Base-by-base conservation (phyloP, 352 stramenopile species). In the Paralagenidium karlingii region DNA sequence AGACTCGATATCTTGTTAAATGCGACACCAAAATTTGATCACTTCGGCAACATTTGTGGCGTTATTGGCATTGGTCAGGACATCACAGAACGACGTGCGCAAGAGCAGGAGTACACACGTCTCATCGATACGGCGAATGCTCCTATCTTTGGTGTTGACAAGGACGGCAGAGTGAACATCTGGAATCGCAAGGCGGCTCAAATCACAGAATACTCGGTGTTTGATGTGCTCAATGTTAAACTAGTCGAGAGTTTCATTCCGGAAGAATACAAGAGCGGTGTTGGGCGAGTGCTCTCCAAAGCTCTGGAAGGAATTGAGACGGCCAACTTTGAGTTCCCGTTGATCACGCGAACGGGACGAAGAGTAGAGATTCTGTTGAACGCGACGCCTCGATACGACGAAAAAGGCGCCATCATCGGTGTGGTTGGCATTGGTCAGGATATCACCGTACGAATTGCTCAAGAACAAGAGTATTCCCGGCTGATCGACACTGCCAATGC, bases 211-310 rank as follows among this genome's bases (percentile, higher is more conserved):
- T 97, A 96, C 47, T 76, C 67, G 7, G 71, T 87, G 24, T 51
- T 84, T 5, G 88, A 97, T 47, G 88, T 90, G 11, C 70, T 95
- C 33, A 86, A 79, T 16, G 58, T 66, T 8, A 74, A 78, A 6
- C 49, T 97, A 5, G 80, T 97, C 9, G 63, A 94, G n/a, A 66
- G 80, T 24, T 95, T 96, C 47, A 94, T 96, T 48, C 68, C 69
- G 0, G 47, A 68, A 5, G 63, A 93, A 29, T 82, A 82, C 40
- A 65, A 75, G 10, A 47, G 47, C 6, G 58, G 56, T 5, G 74
- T 92, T 9, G 60, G 58, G 4, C 18, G 9, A 1, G 47, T 89
- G 3, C 60, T 92, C 27, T 62, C 53, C 6, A 75, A 82, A 40
- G 74, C 74, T 0, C 60, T 73, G 24, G 53, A 69, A 24, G 78